Evolutionary conservation across 2,329 filamentous ascomycete species (phyloP).

Genomic region (Cadophora gregata): DNA sequence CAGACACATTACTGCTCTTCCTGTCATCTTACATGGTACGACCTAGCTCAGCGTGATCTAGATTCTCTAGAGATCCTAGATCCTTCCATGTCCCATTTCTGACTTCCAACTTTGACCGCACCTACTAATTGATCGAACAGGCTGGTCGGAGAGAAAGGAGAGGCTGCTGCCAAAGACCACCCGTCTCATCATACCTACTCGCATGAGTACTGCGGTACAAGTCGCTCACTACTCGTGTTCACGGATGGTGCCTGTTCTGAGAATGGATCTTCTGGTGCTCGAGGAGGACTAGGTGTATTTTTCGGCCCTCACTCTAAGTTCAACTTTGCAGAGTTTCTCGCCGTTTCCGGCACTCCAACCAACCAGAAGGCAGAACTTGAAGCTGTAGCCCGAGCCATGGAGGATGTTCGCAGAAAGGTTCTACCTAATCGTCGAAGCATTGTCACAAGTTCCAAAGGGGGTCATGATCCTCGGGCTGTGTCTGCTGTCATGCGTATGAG

Average conservation of each 20-base stretch:
- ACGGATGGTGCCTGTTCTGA: constrained; percentile 25
- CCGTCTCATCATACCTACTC: constrained; percentile 23
- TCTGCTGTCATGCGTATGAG: constrained; percentile 7
- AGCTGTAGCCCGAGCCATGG: constrained; percentile 18
- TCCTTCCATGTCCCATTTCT: too few species aligned
- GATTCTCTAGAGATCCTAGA: too few species aligned
- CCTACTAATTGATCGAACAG: background rate
- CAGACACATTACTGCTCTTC: constrained; percentile 18
- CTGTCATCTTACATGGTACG: constrained; percentile 22
- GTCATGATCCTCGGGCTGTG: constrained; percentile 3
- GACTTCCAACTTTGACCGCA: too few species aligned
- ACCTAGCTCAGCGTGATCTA: too few species aligned
- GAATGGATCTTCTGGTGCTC: constrained; percentile 19
- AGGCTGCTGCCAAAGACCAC: constrained; percentile 19
- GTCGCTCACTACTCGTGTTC: constrained; percentile 24
- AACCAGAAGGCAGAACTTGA: constrained; percentile 26
- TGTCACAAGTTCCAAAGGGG: background rate
- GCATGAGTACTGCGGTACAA: constrained; percentile 18
- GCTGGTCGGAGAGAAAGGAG: constrained; percentile 23
- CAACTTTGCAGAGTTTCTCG: constrained; percentile 18
- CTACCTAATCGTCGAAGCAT: constrained; percentile 14
- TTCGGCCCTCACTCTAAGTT: constrained; percentile 22
- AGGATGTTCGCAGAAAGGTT: constrained; percentile 13
- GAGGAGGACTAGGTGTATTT: constrained; percentile 21
- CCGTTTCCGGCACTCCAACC: constrained; percentile 6